Conservation (phyloP, 768 basidiomycete species). For the Pisolithus albus region DNA sequence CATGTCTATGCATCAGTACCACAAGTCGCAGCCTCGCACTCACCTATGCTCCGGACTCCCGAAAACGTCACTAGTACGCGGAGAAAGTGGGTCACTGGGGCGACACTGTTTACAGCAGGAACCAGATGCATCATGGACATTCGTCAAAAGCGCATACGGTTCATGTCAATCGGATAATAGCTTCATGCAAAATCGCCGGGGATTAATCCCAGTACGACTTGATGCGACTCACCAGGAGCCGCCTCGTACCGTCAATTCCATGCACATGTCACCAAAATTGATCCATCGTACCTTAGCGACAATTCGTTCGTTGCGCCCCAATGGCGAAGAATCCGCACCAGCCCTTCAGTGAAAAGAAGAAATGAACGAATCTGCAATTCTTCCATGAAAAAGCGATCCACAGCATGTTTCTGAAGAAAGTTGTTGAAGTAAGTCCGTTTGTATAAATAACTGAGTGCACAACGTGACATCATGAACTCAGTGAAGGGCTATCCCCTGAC, state of each 20-base stretch:
- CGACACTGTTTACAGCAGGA: constrained; percentile 10
- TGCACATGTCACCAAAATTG: neutral
- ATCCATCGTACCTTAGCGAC: constrained; percentile 28
- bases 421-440: constrained; percentile 50
- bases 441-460: constrained; percentile 51
- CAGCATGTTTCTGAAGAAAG: constrained; percentile 50
- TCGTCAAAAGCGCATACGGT: constrained; percentile 43
- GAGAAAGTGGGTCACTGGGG: neutral
- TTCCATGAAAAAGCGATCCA: constrained; percentile 60
- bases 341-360: constrained; percentile 34
- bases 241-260: constrained; percentile 1
- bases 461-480: constrained; percentile 53
- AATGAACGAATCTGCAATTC: constrained; percentile 45
- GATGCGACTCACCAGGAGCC: constrained; percentile 56
- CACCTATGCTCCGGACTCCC: constrained; percentile 25
- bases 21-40: constrained; percentile 18
- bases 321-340: constrained; percentile 28
- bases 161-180: constrained; percentile 60
- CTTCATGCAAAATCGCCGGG: constrained; percentile 58
- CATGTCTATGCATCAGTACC: constrained; percentile 46
- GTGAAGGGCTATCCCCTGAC: constrained; percentile 56
- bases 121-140: constrained; percentile 14
- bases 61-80: constrained; percentile 3
- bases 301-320: constrained; percentile 36
- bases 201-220: constrained; percentile 61